phyloP scores from a whole-genome alignment of 192 early-diverging fungal genomes.

The Linnemannia hyalina region DNA sequence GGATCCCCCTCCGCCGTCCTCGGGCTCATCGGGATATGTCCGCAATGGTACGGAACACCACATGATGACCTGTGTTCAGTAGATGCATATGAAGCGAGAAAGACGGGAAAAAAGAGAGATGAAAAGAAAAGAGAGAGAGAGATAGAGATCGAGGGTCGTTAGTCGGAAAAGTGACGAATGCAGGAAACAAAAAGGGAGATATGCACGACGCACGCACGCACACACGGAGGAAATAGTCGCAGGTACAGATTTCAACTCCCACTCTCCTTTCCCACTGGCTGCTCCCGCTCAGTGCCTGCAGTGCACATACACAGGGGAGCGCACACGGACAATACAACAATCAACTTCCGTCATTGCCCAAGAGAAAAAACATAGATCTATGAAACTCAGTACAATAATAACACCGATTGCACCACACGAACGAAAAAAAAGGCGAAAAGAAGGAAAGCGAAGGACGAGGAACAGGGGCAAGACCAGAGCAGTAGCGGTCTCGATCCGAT shows the following conservation, averaged over 20 bases:
- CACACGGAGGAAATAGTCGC: not conserved
- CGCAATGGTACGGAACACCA: conserved; percentile 51
- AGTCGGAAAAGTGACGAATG: conserved; percentile 2
- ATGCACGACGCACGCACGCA: conserved; percentile 2
- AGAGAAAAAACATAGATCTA: not conserved
- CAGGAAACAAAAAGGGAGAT: not conserved
- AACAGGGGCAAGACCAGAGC: not conserved
- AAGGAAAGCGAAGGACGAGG: not conserved
- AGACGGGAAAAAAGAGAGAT: not conserved
- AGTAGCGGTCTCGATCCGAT: not conserved
- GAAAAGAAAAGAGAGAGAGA: conserved; percentile 6
- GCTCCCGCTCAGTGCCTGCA: not conserved
- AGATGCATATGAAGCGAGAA: too few species aligned
- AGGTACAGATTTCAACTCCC: not conserved
- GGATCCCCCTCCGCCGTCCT: conserved; percentile 17
- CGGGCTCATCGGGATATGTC: conserved; percentile 42
- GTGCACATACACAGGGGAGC: too few species aligned
- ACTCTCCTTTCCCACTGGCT: not conserved
- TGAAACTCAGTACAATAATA: not conserved
- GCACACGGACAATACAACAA: not conserved
- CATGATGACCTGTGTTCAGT: conserved; percentile 36
- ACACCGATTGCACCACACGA: not conserved
- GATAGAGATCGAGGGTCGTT: not conserved
- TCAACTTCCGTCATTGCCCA: not conserved
- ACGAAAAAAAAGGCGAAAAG: not conserved